Evolutionary conservation across 345 rosid genomes (phyloP).

Genomic region (Salix brachista): DNA sequence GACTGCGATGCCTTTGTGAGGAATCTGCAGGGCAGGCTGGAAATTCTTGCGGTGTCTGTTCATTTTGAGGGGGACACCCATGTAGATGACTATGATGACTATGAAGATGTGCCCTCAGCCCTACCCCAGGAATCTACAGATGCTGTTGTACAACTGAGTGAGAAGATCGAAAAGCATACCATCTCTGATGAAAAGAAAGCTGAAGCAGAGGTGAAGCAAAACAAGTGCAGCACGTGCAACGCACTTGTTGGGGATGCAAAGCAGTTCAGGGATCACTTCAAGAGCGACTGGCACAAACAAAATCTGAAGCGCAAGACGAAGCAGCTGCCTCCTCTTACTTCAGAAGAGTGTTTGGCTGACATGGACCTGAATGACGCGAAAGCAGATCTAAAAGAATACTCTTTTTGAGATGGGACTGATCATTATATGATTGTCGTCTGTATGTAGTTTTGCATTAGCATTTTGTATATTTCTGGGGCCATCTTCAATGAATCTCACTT

Average conservation of each 20-base stretch:
- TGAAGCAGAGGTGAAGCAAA: slow-evolving; percentile 56
- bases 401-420: slow-evolving; percentile 45
- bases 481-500: neutral
- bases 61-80: slow-evolving; percentile 85
- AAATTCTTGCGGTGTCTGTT: slow-evolving; percentile 83
- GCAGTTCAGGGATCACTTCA: slow-evolving; percentile 82
- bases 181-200: slow-evolving; percentile 36
- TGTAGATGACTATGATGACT: slow-evolving; percentile 71
- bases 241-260: slow-evolving; percentile 70
- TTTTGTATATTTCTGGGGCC: neutral
- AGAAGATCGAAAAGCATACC: slow-evolving; percentile 49
- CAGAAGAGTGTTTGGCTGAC: slow-evolving; percentile 76
- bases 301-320: slow-evolving; percentile 84
- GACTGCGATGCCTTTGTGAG: slow-evolving; percentile 79
- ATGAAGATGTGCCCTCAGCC: slow-evolving; percentile 45
- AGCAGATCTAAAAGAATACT: slow-evolving; percentile 83
- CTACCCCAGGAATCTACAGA: slow-evolving; percentile 32
- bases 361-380: slow-evolving; percentile 59
- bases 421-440: neutral
- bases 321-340: slow-evolving; percentile 71
- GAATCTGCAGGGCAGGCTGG: slow-evolving; percentile 77
- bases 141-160: slow-evolving; percentile 38
- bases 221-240: slow-evolving; percentile 82
- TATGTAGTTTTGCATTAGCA: neutral
- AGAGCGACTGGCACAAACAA: slow-evolving; percentile 97